These are phyloP conservation scores for Tylopilus sp. DNA, from an alignment of 1,284 basidiomycete genomes.

Conservation along the genomic window DNA sequence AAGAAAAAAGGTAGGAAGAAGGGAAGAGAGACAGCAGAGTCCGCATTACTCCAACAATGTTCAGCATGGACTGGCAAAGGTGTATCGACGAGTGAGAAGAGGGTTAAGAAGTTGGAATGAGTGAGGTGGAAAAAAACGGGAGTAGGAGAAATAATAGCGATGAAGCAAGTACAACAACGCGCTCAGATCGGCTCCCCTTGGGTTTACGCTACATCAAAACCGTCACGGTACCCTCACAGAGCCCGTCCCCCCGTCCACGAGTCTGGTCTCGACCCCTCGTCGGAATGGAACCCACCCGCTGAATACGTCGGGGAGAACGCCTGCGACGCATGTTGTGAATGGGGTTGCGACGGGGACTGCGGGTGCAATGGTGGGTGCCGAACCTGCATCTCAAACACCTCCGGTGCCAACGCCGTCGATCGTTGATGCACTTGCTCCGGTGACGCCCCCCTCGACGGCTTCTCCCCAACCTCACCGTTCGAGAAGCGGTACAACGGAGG, in stretches of 20 bases:
- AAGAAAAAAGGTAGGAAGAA: neutral
- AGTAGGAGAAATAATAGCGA: neutral
- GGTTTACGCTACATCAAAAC: constrained; percentile 18
- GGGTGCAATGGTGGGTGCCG: constrained; percentile 29
- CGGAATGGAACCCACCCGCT: neutral
- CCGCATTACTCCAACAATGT: neutral
- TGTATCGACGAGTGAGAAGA: neutral
- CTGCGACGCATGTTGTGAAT: constrained; percentile 15
- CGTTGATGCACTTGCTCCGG: constrained; percentile 7
- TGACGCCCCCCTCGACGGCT: constrained; percentile 3
- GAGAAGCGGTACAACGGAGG: constrained; percentile 47
- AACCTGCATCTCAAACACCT: constrained; percentile 52
- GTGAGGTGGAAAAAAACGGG: neutral
- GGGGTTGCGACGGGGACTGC: neutral
- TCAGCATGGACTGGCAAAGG: neutral
- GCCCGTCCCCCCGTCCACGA: constrained; percentile 45
- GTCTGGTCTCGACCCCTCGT: constrained; percentile 28
- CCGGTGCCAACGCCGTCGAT: neutral
- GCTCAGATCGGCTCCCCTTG: constrained; percentile 5
- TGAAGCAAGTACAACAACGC: constrained; percentile 14
- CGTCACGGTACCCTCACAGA: constrained; percentile 25
- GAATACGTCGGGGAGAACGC: constrained; percentile 4
- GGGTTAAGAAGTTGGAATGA: neutral
- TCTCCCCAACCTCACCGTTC: constrained; percentile 37
- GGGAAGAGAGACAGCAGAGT: neutral